Conservation (phyloP, 2,329 filamentous ascomycete genomes). For the Stachybotrys echinatus region DNA sequence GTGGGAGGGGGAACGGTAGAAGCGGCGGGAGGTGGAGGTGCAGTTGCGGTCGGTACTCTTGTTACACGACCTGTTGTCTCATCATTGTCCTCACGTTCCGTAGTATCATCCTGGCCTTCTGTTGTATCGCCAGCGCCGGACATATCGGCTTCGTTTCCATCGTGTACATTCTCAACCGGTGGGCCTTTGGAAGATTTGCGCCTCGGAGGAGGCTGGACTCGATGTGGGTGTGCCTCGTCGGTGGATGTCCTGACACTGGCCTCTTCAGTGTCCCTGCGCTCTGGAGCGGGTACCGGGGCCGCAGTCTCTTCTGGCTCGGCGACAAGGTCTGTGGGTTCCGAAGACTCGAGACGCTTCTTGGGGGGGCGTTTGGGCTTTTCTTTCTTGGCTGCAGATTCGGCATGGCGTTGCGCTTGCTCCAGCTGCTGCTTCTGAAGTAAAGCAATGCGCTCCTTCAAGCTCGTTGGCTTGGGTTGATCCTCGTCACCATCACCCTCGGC, state of each 20-base stretch:
- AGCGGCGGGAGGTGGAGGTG: constrained; percentile 24
- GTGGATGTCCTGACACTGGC: constrained; percentile 42
- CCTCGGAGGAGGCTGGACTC: constrained; percentile 37
- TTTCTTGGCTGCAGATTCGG: constrained; percentile 72
- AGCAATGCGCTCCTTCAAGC: constrained; percentile 91
- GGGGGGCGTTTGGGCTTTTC: constrained; percentile 76
- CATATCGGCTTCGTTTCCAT: constrained; percentile 62
- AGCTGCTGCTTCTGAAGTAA: constrained; percentile 89
- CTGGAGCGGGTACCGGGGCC: constrained; percentile 17
- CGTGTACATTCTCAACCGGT: constrained; percentile 38
- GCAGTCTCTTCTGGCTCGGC: constrained; percentile 21
- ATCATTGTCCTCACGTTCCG: constrained; percentile 71
- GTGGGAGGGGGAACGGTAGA: constrained; percentile 39
- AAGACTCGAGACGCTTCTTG: constrained; percentile 58
- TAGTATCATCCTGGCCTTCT: constrained; percentile 54
- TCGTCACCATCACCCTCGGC: constrained; percentile 53
- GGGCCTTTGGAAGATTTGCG: constrained; percentile 47
- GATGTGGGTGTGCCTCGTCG: constrained; percentile 34
- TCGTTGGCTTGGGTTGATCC: constrained; percentile 85
- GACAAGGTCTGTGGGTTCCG: constrained; percentile 21
- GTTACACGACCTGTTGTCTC: constrained; percentile 39
- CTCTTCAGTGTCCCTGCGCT: constrained; percentile 31
- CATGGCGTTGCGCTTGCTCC: constrained; percentile 80
- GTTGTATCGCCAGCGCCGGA: constrained; percentile 60
- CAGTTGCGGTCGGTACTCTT: constrained; percentile 27